Evolutionary conservation across 2,329 filamentous ascomycete species (phyloP), one percentile per base, ranked within the genome.

Genomic region (Trichoderma sp.): DNA sequence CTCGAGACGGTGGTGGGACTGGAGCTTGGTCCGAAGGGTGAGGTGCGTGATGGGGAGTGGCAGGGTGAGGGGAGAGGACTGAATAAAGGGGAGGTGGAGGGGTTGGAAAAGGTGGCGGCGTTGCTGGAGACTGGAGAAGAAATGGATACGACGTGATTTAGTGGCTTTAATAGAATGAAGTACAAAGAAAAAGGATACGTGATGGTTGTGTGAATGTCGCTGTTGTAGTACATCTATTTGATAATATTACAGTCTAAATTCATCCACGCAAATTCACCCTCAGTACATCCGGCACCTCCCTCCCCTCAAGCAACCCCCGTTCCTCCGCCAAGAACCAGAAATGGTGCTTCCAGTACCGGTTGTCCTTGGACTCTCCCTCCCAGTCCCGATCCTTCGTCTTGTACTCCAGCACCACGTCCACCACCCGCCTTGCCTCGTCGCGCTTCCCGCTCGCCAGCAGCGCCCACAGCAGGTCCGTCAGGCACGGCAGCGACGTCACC

Each of bases 1-100:
- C 82, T 97, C 51, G 92, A 97, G 81, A 85, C 81, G 32, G 83
- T 88, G 55, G 83, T 89, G 56, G 91, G 91, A 0, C 80, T 94
- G 68, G 90, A 93, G 74, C 77, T 91, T 39, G 89, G 86, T 2
- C 77, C 81, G 5, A 81, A 85, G 70, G 89, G 89, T 13, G 89
- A 89, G 74, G 84, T 90, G 59, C 83, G 86, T 70, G 88, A 90
- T 74, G 89, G 88, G 13, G 87, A 90, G 76, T 89, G 87, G 86
- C 86, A 88, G 74, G 86, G 84, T 6, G 82, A 82, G 43, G 86
- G 86, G 6, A 78, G 83, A 70, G 82, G 78, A 32, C 73, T 88
- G 16, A 82, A 78, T 2, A 80, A 80, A 58, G 83, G 80, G 1
- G 87, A 90, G 75, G 86, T 89, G 1, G 86, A 88, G 70, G 84